These are phyloP conservation scores for Pyrenochaeta sp. DNA, from an alignment of 2,329 filamentous ascomycete genomes.

Conservation along the genomic window DNA sequence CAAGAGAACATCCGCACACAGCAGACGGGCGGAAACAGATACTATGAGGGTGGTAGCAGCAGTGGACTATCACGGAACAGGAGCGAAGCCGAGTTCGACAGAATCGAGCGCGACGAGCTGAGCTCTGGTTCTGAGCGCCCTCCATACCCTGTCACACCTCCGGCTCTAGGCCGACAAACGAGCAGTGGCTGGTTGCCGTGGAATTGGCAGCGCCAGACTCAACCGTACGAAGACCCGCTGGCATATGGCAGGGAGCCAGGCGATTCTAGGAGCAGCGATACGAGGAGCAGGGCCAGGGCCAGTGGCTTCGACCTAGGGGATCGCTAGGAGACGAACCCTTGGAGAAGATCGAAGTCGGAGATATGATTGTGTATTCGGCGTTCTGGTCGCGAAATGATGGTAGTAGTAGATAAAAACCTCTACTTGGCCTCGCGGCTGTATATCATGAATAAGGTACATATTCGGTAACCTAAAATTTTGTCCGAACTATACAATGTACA, in stretches of 20 bases:
- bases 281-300: conserved; percentile 32
- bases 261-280: conserved; percentile 10
- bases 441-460: neutral
- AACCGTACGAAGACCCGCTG: conserved; percentile 39
- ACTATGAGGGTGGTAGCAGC: conserved; percentile 50
- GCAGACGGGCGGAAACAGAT: conserved; percentile 54
- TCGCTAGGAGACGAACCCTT: conserved; percentile 30
- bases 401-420: conserved; percentile 6
- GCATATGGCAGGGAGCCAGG: conserved; percentile 45
- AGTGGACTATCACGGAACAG: conserved; percentile 76
- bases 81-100: conserved; percentile 89
- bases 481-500: neutral
- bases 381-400: conserved; percentile 6
- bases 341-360: conserved; percentile 8
- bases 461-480: neutral
- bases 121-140: conserved; percentile 56
- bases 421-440: conserved; percentile 9
- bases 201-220: conserved; percentile 53
- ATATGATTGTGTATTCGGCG: conserved; percentile 13
- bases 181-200: conserved; percentile 60
- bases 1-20: conserved; percentile 65
- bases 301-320: conserved; percentile 45
- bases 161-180: conserved; percentile 37
- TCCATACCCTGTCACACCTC: conserved; percentile 46
- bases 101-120: conserved; percentile 76